Evolutionary conservation across 768 basidiomycete species (phyloP), one percentile per base, ranked within the genome.

Genomic region (Tephrocybe sp.): DNA sequence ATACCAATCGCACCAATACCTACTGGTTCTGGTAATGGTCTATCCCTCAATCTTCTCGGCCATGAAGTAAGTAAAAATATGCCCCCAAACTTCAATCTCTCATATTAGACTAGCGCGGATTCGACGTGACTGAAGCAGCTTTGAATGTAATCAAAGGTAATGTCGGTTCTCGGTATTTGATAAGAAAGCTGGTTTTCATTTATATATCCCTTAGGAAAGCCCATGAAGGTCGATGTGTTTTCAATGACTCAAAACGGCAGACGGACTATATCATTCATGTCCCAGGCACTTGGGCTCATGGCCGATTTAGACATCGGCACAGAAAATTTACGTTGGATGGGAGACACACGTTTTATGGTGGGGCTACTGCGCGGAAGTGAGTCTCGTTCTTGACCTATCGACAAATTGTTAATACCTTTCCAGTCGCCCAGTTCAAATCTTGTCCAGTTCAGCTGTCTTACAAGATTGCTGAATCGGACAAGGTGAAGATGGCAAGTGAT

Each of bases 301-400:
- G 90, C 92, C 2, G 90, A 94, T 54, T 51, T 91, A 33, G 91
- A 93, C 66, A 67, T 89, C 38, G 86, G 86, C 47, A 94, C 92
- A 1, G 91, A 94, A 52, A 70, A 89, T 57, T 66, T 94, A 34
- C 79, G 91, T 8, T 93, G 88, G 85, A 84, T 94, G 84, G 92
- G 92, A 9, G 86, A 86, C 59, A 70, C 76, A 11, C 84, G 92
- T 8, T 94, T 94, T 64, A 63, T 85, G 24, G 69, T 79, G 50
- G 92, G 92, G 8, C 80, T 81, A 60, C 61, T 94, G 3, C 74
- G 80, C 42, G 88, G 85, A 64, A 58, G 89, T 89, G 61, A 53
- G 82, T 62, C 6, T 19, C 29, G 19, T 12, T 33, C 45, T 4
- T n/a, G n/a, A n/a, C n/a, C n/a, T n/a, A n/a, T n/a, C n/a, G n/a